A percentile compares a stretch with the other conserved stretches of the same genome.
These are phyloP conservation scores for Gastrodia elata DNA, from an alignment of 106 monocot species.

Conservation along the genomic window DNA sequence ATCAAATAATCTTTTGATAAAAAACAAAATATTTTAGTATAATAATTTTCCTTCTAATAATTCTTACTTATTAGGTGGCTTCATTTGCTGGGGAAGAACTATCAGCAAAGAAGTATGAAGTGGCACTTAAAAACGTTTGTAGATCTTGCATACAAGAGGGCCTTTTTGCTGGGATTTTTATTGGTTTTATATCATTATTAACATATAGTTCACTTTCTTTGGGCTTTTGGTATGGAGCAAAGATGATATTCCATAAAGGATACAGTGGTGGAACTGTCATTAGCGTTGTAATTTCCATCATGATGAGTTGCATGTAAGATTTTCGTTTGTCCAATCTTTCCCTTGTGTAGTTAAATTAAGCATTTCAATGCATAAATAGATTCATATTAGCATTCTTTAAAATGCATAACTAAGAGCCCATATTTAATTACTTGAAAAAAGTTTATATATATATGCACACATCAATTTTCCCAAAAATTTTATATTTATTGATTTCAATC, in stretches of 20 bases:
- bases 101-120: conserved; percentile 21
- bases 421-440: no score
- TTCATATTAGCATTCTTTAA: no score
- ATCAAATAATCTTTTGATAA: no score
- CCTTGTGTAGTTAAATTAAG: not conserved
- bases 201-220: conserved; percentile 37
- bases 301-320: conserved; percentile 47
- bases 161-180: conserved; percentile 18
- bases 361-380: not conserved
- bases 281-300: conserved; percentile 35
- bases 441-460: no score
- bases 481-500: no score
- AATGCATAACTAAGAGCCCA: no score
- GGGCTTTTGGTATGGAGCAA: conserved; percentile 63
- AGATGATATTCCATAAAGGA: conserved; percentile 40
- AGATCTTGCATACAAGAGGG: conserved; percentile 32
- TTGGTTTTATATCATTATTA: conserved; percentile 28
- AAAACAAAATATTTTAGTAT: no score
- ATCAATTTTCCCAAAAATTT: no score
- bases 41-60: no score
- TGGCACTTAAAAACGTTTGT: conserved; percentile 20
- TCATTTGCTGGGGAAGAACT: conserved; percentile 44
- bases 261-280: conserved; percentile 55
- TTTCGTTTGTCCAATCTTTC: not conserved
- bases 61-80: conserved; percentile 21